Conservation (phyloP, 352 stramenopile species). For the Globisporangium sylvaticum region DNA sequence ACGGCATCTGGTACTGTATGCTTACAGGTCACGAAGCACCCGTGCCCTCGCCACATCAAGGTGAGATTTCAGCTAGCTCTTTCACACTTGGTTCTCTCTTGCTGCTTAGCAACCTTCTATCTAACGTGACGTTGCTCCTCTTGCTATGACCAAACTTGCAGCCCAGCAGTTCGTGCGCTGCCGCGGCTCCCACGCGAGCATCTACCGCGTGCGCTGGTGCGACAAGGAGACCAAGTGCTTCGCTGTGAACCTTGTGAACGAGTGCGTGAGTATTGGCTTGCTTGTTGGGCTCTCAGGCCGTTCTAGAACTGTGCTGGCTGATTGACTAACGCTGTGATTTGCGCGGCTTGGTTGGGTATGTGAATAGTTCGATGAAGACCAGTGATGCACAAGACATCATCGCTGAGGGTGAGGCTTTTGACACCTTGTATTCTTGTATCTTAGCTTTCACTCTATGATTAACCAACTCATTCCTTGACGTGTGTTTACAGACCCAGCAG, state of each 20-base stretch:
- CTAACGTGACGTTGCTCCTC: neutral
- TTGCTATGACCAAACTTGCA: conserved; percentile 29
- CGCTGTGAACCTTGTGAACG: conserved; percentile 70
- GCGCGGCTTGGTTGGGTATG: neutral
- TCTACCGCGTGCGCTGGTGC: conserved; percentile 69
- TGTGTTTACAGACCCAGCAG: neutral
- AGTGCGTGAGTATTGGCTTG: conserved; percentile 30
- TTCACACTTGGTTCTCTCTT: neutral
- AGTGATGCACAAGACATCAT: neutral
- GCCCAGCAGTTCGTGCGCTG: conserved; percentile 76
- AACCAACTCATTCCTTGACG: neutral
- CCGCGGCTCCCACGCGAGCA: conserved; percentile 56
- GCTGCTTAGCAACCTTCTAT: neutral
- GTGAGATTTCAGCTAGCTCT: conserved; percentile 10
- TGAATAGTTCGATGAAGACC: neutral
- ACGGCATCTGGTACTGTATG: neutral
- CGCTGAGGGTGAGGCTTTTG: conserved; percentile 8
- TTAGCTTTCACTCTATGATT: no score
- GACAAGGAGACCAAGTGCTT: conserved; percentile 51
- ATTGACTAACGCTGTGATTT: neutral
- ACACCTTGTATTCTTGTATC: no score
- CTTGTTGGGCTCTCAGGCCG: neutral
- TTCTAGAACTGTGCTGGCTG: neutral
- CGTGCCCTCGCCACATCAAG: conserved; percentile 33
- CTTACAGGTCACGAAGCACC: conserved; percentile 4